Evolutionary conservation across 2,329 filamentous ascomycete genomes (phyloP), one percentile per base, ranked within the genome.

Genomic region (Coleophoma cylindrospora): DNA sequence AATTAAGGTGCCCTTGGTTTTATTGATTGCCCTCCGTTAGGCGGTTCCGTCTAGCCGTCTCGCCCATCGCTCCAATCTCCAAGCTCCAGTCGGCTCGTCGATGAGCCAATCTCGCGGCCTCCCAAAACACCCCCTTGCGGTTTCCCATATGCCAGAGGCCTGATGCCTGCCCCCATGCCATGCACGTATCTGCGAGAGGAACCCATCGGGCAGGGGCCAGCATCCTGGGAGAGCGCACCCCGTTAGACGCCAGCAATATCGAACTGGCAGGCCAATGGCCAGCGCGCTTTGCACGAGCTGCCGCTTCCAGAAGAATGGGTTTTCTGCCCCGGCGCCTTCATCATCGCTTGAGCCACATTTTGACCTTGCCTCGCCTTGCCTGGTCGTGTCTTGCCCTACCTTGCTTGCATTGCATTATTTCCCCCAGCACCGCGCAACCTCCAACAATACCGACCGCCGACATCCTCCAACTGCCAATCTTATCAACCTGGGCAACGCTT

Each of bases 281-380:
- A 50, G 51, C 53, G 44, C 6, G 44, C 53, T 57, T 44, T 54
- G 54, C 55, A 58, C 54, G 53, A 62, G 56, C 55, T 60, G 56
- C 60, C 54, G 52, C 54, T 62, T 61, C 61, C 58, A 65, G 60
- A 61, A 60, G 57, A 57, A 60, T 62, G 59, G 61, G 54, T 55
- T 58, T 27, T 27, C 19, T 58, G 53, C 53, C 49, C 19, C 54
- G 53, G 57, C 56, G 50, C 56, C 52, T 47, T 58, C 56, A 58
- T 56, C 57, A 59, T 54, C 51, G 60, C 61, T 60, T 62, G 60
- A 63, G 61, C 60, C 59, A 64, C 58, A 60, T 47, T 38, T 49
- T 52, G 43, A 50, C 47, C 51, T 53, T 48, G 49, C 49, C 47
- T 27, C 9, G 27, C 9, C 27, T 27, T 27, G 27, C 27, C 51